These are phyloP conservation scores for Isoetes taiwanensis DNA, from an alignment of 75 land plant genomes.

Conservation along the genomic window DNA sequence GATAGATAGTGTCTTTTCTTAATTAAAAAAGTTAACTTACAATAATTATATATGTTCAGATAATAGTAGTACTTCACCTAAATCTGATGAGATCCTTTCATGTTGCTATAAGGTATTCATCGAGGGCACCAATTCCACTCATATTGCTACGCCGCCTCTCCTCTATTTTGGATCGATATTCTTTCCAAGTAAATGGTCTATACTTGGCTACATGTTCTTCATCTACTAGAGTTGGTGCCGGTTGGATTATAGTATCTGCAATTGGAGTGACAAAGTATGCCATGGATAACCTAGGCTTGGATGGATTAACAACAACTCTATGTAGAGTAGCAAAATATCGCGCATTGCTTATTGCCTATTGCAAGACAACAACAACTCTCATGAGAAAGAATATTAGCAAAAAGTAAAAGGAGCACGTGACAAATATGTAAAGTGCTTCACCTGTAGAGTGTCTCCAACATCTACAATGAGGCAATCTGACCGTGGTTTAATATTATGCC, in stretches of 20 bases:
- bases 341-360: conserved; percentile 67
- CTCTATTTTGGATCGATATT: too few relatives aligned
- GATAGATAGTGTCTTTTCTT: too few relatives aligned
- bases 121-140: too few relatives aligned
- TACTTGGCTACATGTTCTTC: conserved; percentile 24
- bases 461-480: background rate
- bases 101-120: too few relatives aligned
- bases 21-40: too few relatives aligned
- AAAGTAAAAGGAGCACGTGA: background rate
- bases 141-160: too few relatives aligned
- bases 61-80: too few relatives aligned
- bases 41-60: too few relatives aligned
- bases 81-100: too few relatives aligned
- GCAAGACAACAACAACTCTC: conserved; percentile 16
- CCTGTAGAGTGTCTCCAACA: conserved; percentile 14
- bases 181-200: conserved; percentile 48
- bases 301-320: conserved; percentile 32
- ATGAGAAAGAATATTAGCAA: too few relatives aligned
- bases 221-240: conserved; percentile 9
- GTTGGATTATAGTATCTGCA: conserved; percentile 29
- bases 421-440: too few relatives aligned
- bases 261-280: conserved; percentile 54
- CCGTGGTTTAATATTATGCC: conserved; percentile 16
- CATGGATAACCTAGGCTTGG: conserved; percentile 36
- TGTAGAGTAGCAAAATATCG: conserved; percentile 56